These are phyloP conservation scores for Metschnikowia aberdeeniae DNA, from an alignment of 805 yeast genomes.

Conservation along the genomic window DNA sequence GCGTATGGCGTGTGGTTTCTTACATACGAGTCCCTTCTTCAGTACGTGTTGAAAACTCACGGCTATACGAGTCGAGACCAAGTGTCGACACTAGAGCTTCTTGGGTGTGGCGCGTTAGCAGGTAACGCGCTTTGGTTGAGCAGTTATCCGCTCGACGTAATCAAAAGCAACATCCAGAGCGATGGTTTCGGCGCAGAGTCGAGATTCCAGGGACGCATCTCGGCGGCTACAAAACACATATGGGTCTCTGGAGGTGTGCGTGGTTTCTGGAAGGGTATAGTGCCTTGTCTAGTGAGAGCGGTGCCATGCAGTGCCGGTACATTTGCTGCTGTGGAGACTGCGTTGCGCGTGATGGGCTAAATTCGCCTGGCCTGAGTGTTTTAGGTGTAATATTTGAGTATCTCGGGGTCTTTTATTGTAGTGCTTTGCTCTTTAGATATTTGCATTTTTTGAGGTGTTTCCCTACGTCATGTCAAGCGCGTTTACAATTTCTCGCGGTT, in stretches of 20 bases:
- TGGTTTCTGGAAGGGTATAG: slow-evolving; percentile 63
- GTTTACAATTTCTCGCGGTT: too few species aligned
- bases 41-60: slow-evolving; percentile 28
- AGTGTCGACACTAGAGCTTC: slow-evolving; percentile 52
- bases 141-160: slow-evolving; percentile 50
- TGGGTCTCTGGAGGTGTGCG: slow-evolving; percentile 39
- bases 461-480: too few species aligned
- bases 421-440: too few species aligned
- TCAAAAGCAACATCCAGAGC: slow-evolving; percentile 51
- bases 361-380: background rate
- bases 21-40: slow-evolving; percentile 56
- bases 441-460: too few species aligned
- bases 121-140: slow-evolving; percentile 66
- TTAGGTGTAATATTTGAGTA: too few species aligned
- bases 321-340: slow-evolving; percentile 70
- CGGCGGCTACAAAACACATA: slow-evolving; percentile 37
- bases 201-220: slow-evolving; percentile 39
- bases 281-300: slow-evolving; percentile 57
- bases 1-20: slow-evolving; percentile 76
- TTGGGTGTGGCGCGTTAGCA: slow-evolving; percentile 58
- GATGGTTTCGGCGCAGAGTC: slow-evolving; percentile 45
- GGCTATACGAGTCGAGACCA: slow-evolving; percentile 41
- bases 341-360: slow-evolving; percentile 52
- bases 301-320: slow-evolving; percentile 71
- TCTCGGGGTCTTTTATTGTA: too few species aligned